Base-by-base conservation (phyloP, 805 yeast species). In the Kodamaea fukazawae region DNA sequence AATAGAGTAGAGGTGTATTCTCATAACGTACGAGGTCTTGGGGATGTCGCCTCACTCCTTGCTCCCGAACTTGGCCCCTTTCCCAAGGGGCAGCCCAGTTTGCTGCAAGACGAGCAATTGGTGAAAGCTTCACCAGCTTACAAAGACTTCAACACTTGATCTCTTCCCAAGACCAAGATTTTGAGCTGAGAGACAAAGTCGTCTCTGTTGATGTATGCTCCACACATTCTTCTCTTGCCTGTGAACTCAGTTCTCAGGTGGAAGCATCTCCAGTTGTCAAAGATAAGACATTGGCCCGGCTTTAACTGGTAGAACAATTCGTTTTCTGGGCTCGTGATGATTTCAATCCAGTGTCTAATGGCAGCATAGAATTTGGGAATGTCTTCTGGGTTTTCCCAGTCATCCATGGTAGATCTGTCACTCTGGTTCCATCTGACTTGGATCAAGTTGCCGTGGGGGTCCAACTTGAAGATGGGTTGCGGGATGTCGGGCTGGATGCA, bases 391-490 rank as follows among this genome's bases (percentile, higher is more conserved):
- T 77, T 61, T 7, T 60, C 60, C 75, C 73, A 68, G 12, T 46
- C 42, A 48, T 72, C 72, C 80, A 78, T 73, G 13, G 82, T 67
- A 1, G 86, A 79, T 25, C 89, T 64, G 54, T 82, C 89, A 43
- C 79, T 76, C 54, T 78, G 81, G 59, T 82, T 82, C 87, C 87
- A 82, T 16, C 87, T 68, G 10, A 80, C 75, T 56, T 82, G 87
- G 22, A 75, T 57, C 46, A 82, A 63, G 22, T 78, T 65, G 2
- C 80, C 82, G 3, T 68, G 50, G 7, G 57, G 54, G 47, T 75
- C 76, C 41, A 78, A 70, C 52, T 75, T 78, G 57, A 83, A 73
- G 3, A 81, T 68, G 4, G 86, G 85, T 49, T 71, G 75, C 3
- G 79, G 66, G 14, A 64, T 54, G 32, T 71, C 74, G 2, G 86